Conservation (phyloP, 768 basidiomycete genomes). For the Hericium coralloides region DNA sequence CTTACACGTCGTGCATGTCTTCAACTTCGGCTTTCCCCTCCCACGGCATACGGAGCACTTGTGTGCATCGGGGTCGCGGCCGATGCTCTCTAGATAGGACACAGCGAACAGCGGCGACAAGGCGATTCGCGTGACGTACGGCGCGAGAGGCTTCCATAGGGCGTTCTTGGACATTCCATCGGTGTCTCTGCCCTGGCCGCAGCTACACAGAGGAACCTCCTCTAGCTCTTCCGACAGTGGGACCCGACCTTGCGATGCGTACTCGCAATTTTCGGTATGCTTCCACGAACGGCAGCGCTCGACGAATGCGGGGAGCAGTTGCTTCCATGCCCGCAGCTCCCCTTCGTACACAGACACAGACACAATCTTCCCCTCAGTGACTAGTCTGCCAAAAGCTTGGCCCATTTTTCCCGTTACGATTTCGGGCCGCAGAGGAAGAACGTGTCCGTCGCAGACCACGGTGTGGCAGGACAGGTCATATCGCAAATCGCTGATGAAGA, state of each 20-base stretch:
- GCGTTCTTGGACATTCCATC: constrained; percentile 15
- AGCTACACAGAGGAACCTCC: constrained; percentile 39
- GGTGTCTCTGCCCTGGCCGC: constrained; percentile 41
- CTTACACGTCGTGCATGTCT: constrained; percentile 30
- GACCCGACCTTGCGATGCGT: constrained; percentile 21
- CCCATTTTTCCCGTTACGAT: constrained; percentile 13
- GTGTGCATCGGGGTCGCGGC: not conserved
- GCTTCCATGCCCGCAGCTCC: constrained; percentile 39
- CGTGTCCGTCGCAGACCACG: constrained; percentile 40
- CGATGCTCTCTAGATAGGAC: constrained; percentile 38
- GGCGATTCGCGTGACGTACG: constrained; percentile 39
- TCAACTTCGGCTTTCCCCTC: constrained; percentile 22
- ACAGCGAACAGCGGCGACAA: constrained; percentile 46
- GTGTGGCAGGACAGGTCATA: constrained; percentile 42
- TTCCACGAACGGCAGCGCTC: constrained; percentile 47
- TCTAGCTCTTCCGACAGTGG: constrained; percentile 31
- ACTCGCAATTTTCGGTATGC: constrained; percentile 41
- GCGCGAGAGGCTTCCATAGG: constrained; percentile 31
- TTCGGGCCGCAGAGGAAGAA: constrained; percentile 26
- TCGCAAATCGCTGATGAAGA: constrained; percentile 38
- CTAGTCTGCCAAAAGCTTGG: constrained; percentile 22
- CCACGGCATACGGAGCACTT: constrained; percentile 24
- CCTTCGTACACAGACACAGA: constrained; percentile 16
- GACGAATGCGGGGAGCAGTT: constrained; percentile 38
- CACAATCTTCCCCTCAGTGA: not conserved